Evolutionary conservation across 164 flowering plant species (phyloP).

Genomic region (Piper longum): DNA sequence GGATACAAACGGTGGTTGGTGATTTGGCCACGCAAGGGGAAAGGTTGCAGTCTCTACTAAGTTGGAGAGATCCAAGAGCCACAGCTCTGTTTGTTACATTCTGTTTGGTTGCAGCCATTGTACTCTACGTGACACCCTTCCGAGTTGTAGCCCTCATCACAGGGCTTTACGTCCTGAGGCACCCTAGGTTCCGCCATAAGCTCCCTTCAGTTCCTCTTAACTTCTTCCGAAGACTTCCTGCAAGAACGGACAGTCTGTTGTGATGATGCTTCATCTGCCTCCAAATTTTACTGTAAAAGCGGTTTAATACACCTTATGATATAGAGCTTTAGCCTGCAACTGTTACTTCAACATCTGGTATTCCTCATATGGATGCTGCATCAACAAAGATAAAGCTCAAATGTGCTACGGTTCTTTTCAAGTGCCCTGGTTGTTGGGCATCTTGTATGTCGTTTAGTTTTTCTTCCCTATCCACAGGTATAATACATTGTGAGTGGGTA

Average conservation of each 20-base stretch:
- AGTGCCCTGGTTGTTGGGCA: constrained; percentile 1
- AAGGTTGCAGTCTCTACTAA: constrained; percentile 31
- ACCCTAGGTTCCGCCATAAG: constrained; percentile 33
- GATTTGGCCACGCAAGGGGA: constrained; percentile 53
- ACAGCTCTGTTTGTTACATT: constrained; percentile 31
- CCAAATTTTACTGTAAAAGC: not conserved
- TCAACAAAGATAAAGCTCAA: not conserved
- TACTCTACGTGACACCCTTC: constrained; percentile 21
- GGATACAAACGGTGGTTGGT: constrained; percentile 32
- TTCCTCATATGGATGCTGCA: not conserved
- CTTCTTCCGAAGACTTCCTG: constrained; percentile 50
- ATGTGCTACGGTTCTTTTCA: not conserved
- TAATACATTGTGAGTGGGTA: not conserved
- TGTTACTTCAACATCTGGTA: not conserved
- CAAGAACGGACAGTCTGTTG: constrained; percentile 43
- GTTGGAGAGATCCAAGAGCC: constrained; percentile 63
- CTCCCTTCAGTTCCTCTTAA: constrained; percentile 33
- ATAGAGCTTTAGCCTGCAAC: not conserved
- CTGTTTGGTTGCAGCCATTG: constrained; percentile 27
- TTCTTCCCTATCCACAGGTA: not conserved
- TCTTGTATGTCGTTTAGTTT: not conserved
- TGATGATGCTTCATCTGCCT: constrained; percentile 8
- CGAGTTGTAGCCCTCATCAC: constrained; percentile 6
- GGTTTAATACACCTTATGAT: not conserved
- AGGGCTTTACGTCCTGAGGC: constrained; percentile 36